Conservation (phyloP, 176 grass and related monocot species). For the Oryza longistaminata region DNA sequence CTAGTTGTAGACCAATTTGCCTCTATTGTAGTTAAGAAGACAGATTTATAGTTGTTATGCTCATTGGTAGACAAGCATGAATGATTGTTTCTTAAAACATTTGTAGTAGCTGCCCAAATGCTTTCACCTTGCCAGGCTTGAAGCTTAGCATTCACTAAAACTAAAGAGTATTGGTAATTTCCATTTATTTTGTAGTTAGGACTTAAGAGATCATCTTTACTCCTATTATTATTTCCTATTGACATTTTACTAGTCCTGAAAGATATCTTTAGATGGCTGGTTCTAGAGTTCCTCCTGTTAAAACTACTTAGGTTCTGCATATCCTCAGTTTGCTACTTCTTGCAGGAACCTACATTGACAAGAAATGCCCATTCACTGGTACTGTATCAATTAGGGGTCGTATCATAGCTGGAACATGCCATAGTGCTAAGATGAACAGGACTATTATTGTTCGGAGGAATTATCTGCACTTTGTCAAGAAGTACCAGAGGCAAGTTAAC, state of each 20-base stretch:
- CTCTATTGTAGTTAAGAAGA: not conserved
- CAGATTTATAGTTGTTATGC: not conserved
- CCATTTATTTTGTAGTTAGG: too few species aligned
- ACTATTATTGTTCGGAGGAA: too few species aligned
- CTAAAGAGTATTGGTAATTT: too few species aligned
- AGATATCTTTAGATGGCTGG: not conserved
- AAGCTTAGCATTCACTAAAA: not conserved
- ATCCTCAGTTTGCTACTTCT: not conserved
- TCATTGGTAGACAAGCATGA: not conserved
- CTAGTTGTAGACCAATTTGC: not conserved
- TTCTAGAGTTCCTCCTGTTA: not conserved
- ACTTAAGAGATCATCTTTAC: not conserved
- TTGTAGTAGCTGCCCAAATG: not conserved
- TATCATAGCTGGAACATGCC: too few species aligned
- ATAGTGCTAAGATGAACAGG: too few species aligned
- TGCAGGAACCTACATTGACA: too few species aligned
- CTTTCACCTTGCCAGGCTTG: not conserved
- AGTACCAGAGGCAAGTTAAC: not conserved
- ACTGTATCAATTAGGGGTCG: too few species aligned
- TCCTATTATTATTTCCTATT: not conserved
- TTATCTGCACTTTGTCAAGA: too few species aligned
- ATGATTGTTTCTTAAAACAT: slow-evolving; percentile 16
- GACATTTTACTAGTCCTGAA: not conserved
- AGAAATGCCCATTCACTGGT: too few species aligned
- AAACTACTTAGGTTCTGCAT: not conserved